These are phyloP conservation scores for Daldinia childiae DNA, from an alignment of 495 filamentous ascomycete species.

Conservation along the genomic window DNA sequence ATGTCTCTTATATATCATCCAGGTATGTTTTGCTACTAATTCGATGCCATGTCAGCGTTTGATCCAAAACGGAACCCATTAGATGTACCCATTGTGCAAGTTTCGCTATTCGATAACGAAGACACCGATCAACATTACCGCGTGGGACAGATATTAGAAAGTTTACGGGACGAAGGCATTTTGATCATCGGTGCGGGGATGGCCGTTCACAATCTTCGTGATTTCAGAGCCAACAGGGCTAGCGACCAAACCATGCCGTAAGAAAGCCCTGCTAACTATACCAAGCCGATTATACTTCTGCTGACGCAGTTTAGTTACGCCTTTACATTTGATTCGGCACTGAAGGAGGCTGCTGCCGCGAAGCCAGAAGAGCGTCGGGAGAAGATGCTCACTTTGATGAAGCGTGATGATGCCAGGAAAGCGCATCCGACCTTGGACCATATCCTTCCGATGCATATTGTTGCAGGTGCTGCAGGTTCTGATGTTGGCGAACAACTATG, in stretches of 20 bases:
- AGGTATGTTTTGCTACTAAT: background rate
- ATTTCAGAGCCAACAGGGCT: background rate
- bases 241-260: background rate
- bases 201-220: background rate
- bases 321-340: background rate
- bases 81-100: background rate
- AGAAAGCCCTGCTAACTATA: background rate
- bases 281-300: background rate
- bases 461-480: background rate
- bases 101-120: background rate
- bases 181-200: background rate
- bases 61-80: background rate
- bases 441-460: background rate
- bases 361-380: conserved; percentile 61
- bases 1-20: background rate
- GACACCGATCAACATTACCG: background rate
- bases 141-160: background rate
- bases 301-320: background rate
- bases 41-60: background rate
- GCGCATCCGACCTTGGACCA: conserved; percentile 64
- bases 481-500: background rate
- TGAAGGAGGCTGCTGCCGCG: conserved; percentile 64
- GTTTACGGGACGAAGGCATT: background rate
- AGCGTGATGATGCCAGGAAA: conserved; percentile 67
- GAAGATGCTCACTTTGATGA: conserved; percentile 65